phyloP scores from a whole-genome alignment of 202 grass and related monocot species.

The Brachypodium distachyon region DNA sequence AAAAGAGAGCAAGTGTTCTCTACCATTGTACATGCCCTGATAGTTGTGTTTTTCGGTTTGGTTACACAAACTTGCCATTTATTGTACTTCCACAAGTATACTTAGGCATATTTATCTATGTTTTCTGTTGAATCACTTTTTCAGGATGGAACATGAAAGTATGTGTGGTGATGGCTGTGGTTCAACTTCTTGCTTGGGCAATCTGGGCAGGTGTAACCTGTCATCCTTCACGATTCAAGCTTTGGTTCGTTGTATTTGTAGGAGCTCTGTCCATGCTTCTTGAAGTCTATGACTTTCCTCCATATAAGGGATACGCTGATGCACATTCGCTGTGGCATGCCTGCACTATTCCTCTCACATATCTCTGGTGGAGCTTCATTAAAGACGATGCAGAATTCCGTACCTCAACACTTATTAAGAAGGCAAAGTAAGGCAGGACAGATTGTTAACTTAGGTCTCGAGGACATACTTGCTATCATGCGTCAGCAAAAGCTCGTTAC shows the following conservation, averaged over 20 bases:
- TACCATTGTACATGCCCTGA: no score
- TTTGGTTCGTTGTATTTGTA: conserved; percentile 55
- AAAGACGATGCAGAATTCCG: conserved; percentile 66
- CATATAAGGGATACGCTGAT: conserved; percentile 72
- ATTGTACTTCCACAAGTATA: background rate
- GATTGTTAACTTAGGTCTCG: background rate
- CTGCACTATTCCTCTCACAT: conserved; percentile 74
- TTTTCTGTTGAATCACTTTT: conserved; percentile 7
- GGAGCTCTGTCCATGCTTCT: conserved; percentile 63
- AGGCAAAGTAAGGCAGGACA: conserved; percentile 13
- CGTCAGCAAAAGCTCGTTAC: background rate
- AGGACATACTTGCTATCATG: background rate
- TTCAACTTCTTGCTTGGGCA: conserved; percentile 70
- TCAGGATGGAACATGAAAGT: conserved; percentile 98
- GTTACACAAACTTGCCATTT: background rate
- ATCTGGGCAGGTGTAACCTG: conserved; percentile 54
- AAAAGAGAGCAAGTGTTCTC: no score
- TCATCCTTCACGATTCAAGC: conserved; percentile 65
- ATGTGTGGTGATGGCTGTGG: conserved; percentile 61
- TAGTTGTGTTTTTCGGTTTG: background rate
- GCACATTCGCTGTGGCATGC: conserved; percentile 88
- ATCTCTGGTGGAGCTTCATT: conserved; percentile 88
- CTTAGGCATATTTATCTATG: background rate
- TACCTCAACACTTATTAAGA: conserved; percentile 59
- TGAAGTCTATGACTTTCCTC: conserved; percentile 76